Evolutionary conservation across 805 yeast genomes (phyloP).

Genomic region (Isabelozyma rhagii): DNA sequence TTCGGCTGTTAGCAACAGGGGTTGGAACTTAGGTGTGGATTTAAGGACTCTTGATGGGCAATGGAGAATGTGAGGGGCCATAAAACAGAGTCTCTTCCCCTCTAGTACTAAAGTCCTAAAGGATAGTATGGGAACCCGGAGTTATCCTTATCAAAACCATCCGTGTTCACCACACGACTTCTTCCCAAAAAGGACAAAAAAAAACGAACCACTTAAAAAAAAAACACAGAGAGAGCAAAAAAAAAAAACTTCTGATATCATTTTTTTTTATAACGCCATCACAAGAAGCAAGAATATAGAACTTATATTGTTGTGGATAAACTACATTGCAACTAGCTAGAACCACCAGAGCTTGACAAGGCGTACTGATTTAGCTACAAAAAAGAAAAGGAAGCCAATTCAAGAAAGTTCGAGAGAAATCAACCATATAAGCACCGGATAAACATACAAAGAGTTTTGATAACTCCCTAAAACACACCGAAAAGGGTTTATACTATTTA

Average conservation of each 20-base stretch:
- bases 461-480: not conserved
- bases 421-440: not conserved
- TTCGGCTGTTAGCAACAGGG: not conserved
- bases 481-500: not conserved
- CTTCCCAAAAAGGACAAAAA: not conserved
- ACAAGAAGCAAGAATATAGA: not conserved
- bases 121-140: not conserved
- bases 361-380: no score
- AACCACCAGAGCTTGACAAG: not conserved
- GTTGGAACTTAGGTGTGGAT: no score
- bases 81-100: not conserved
- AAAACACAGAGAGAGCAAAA: not conserved
- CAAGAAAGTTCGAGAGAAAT: no score
- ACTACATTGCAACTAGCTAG: not conserved
- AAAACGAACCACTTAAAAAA: not conserved
- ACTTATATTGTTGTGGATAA: not conserved
- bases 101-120: not conserved
- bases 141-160: not conserved
- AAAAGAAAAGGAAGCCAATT: no score
- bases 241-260: not conserved
- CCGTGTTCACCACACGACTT: not conserved
- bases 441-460: not conserved
- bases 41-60: no score
- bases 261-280: not conserved
- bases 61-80: no score